Evolutionary conservation across 75 land plant species (phyloP), one percentile per base, ranked within the genome.

Genomic region (Gnetum montanum): DNA sequence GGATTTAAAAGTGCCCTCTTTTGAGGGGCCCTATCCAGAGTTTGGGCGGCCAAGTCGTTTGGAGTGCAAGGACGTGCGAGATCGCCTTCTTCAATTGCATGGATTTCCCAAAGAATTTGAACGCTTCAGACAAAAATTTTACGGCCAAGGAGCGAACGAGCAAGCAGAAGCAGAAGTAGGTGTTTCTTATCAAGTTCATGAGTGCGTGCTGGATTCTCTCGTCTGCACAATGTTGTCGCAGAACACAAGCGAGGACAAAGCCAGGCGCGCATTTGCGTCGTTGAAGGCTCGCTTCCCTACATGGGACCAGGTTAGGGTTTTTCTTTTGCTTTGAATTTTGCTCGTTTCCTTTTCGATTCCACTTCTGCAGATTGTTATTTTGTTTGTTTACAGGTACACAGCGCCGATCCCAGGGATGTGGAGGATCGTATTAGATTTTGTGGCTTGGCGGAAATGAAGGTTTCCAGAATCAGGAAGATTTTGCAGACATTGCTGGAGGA

Each of bases 401-500:
- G 43, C 8, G 95, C 89, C 43, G 86, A 89, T 36, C 54, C 75
- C 12, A 79, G 69, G 58, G 44, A 31, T 23, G 66, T 89, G 30
- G 90, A 89, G 67, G 62, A 82, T 62, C 80, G 86, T 6, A 89
- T 89, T 54, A 70, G 80, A 49, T 89, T 89, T 68, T 89, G 95
- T 25, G 95, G 89, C 12, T 70, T 89, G 48, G 95, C 90, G 3
- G 64, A 66, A 28, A 89, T 72, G 0, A 89, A 89, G 43, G 70
- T 86, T n/a, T 52, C 71, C n/a, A 57, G 90, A 53, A 85, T 89
- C 0, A 66, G 63, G 51, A 79, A 66, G 29, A 64, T 85, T 8
- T 59, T 89, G 73, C 67, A 54, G 11, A 71, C 70, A 5, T n/a
- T 89, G 55, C 27, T 69, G 8, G 63, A 82, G 62, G 80, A 66